Evolutionary conservation across 2,329 filamentous ascomycete species (phyloP), one percentile per base, ranked within the genome.

Genomic region (Colletotrichum aenigma): DNA sequence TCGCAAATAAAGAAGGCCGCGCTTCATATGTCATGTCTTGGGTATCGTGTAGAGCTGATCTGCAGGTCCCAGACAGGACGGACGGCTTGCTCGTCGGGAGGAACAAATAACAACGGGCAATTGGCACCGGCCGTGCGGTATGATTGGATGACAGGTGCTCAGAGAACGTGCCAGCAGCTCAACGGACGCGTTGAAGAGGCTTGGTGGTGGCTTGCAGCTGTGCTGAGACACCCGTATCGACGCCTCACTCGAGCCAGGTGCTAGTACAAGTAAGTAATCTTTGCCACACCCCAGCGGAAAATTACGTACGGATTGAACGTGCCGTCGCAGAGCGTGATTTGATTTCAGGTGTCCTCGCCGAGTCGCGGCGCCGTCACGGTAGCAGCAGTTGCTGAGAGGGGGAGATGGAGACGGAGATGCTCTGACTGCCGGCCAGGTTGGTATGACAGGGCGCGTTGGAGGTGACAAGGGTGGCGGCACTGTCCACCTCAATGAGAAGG

Each of bases 71-170:
- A n/a, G 32, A 12, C 28, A 30, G 15, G 30, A 15, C 32, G 21
- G 30, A 56, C 28, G 55, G 7, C 34, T 28, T 32, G 21, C 56
- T n/a, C 34, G 26, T 10, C 21, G 16, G 21, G 15, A 68, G 52
- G 32, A 60, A 30, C 32, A 30, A 55, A 26, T 32, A 61, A 15
- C 24, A 21, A 36, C 13, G 61, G 36, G 52, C 38, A 24, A 32
- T n/a, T 48, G 26, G 52, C 64, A 30, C 3, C 26, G 32, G 21
- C 70, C 60, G 70, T 75, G 74, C 74, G 65, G 13, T 58, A 43
- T 68, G 21, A 73, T 75, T 73, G 74, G 74, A 75, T 73, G 74
- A 34, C 73, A 73, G 74, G 43, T 69, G 43, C 32, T 61, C 34
- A 34, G 66, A 52, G 55, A 69, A 69, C 66, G 34, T 69, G 74